These are phyloP conservation scores for Suillus alpinus DNA, from an alignment of 768 basidiomycete genomes.

Conservation along the genomic window DNA sequence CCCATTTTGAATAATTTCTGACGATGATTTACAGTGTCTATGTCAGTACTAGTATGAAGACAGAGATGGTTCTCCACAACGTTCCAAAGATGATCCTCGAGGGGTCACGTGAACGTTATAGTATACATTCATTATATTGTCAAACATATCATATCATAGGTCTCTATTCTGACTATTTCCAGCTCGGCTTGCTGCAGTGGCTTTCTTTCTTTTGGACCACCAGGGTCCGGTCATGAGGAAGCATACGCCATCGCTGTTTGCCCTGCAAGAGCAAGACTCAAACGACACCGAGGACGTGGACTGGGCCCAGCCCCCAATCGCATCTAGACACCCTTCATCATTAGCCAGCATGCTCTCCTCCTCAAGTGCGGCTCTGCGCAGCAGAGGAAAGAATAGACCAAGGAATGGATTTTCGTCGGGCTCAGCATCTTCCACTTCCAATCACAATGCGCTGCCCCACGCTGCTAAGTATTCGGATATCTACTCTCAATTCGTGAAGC, in stretches of 20 bases:
- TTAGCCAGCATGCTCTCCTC: constrained; percentile 19
- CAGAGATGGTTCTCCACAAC: neutral
- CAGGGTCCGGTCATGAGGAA: constrained; percentile 21
- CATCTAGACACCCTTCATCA: constrained; percentile 22
- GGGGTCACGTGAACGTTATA: neutral
- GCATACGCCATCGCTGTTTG: constrained; percentile 67
- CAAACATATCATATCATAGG: neutral
- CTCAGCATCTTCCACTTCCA: constrained; percentile 25
- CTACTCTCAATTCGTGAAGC: constrained; percentile 76
- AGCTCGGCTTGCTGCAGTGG: neutral
- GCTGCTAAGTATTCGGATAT: constrained; percentile 52
- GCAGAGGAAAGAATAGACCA: constrained; percentile 29
- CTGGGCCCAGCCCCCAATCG: constrained; percentile 38
- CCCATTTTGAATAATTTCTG: constrained; percentile 60
- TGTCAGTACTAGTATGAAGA: neutral
- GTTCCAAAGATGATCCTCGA: neutral
- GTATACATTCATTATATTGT: neutral
- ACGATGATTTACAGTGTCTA: neutral
- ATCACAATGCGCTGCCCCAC: constrained; percentile 28
- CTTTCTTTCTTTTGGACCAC: neutral
- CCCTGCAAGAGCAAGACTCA: constrained; percentile 56
- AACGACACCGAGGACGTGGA: constrained; percentile 50
- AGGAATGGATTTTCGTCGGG: constrained; percentile 28
- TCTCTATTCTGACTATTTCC: neutral
- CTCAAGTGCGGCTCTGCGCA: constrained; percentile 28